Percentiles rank a stretch among this genome's conserved stretches.
These are phyloP conservation scores for Aspergillus sp. DNA, from an alignment of 2,329 filamentous ascomycete species.

Conservation along the genomic window DNA sequence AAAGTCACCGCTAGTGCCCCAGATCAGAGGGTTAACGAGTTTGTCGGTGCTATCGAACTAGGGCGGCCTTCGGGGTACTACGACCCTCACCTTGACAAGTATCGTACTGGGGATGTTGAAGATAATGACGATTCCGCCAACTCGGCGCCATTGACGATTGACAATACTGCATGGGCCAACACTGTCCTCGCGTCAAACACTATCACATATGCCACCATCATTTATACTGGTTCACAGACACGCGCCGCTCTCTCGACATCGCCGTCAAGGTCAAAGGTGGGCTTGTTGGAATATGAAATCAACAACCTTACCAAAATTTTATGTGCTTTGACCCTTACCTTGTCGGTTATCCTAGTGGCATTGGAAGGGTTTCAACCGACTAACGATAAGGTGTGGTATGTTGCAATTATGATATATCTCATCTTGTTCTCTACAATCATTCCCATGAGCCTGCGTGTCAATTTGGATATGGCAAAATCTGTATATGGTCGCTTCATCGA, in stretches of 20 bases:
- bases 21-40: slow-evolving; percentile 91
- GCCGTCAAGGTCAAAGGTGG: slow-evolving; percentile 87
- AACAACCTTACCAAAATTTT: slow-evolving; percentile 96
- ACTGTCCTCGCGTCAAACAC: slow-evolving; percentile 93
- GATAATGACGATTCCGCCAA: slow-evolving; percentile 31
- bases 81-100: slow-evolving; percentile 39
- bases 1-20: slow-evolving; percentile 80
- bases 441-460: slow-evolving; percentile 91
- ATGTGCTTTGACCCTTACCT: slow-evolving; percentile 76
- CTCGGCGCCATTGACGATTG: slow-evolving; percentile 76
- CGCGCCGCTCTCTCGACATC: slow-evolving; percentile 90
- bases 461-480: slow-evolving; percentile 94
- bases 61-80: slow-evolving; percentile 49
- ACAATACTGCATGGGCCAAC: slow-evolving; percentile 98
- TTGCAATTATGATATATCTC: slow-evolving; percentile 96
- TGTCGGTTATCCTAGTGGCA: slow-evolving; percentile 85
- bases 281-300: slow-evolving; percentile 90
- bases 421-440: slow-evolving; percentile 99
- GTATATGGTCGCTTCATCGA: slow-evolving; percentile 97
- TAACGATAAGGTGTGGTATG: slow-evolving; percentile 68
- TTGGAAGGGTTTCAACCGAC: slow-evolving; percentile 69
- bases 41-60: slow-evolving; percentile 82
- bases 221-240: slow-evolving; percentile 94
- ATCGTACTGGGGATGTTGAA: slow-evolving; percentile 14
- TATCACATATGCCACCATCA: slow-evolving; percentile 78